These are phyloP conservation scores for Leucosporidium scottii DNA, from an alignment of 768 basidiomycete species.

Conservation along the genomic window DNA sequence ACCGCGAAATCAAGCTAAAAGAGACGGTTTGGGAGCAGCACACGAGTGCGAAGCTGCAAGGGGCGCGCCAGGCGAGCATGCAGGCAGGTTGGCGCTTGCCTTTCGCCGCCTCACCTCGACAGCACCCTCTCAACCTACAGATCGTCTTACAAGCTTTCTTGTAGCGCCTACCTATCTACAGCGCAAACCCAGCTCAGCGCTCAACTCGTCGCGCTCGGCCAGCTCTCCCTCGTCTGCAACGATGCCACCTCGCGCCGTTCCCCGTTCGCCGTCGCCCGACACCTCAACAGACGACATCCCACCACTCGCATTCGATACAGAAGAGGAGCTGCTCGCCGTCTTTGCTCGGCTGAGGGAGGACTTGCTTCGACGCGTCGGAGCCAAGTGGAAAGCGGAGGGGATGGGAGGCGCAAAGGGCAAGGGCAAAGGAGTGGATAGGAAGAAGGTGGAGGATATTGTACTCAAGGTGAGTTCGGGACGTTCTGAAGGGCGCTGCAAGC, in stretches of 20 bases:
- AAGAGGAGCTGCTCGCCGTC: background rate
- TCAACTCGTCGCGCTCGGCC: background rate
- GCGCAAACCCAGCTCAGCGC: background rate
- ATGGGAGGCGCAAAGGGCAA: too few species aligned
- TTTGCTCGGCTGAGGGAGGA: background rate
- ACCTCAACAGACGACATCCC: background rate
- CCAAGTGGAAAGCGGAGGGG: background rate
- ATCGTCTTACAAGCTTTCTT: background rate
- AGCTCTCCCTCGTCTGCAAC: background rate
- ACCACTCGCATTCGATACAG: conserved; percentile 1
- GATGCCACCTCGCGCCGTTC: background rate
- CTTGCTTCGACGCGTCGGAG: background rate
- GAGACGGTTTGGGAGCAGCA: too few species aligned
- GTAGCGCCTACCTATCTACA: background rate
- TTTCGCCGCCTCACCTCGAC: too few species aligned
- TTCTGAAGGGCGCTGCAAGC: background rate
- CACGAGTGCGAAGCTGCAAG: too few species aligned
- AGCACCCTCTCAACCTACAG: too few species aligned
- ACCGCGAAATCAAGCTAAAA: too few species aligned
- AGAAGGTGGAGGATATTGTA: background rate
- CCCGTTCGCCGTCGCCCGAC: background rate
- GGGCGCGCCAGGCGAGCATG: too few species aligned
- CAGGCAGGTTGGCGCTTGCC: too few species aligned
- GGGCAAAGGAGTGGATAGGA: background rate
- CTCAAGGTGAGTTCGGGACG: background rate